Base-by-base conservation (phyloP, 257 asterid species). In the Cinchona pubescens region DNA sequence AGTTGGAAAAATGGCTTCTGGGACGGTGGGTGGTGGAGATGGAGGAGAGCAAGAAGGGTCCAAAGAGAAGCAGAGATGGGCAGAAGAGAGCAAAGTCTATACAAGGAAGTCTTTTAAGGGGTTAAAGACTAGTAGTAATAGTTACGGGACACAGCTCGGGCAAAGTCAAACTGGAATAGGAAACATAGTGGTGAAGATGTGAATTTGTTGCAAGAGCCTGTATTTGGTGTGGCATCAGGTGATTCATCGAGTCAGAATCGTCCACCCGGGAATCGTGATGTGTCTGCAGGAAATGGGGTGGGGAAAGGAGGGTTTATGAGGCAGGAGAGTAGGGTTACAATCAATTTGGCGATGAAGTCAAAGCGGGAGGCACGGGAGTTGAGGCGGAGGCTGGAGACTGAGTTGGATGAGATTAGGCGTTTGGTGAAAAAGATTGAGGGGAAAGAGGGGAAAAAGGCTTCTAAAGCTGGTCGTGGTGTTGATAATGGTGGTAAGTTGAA, bases 301-400 rank as follows among this genome's bases (percentile, higher is more conserved):
- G 86, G 67, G 69, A 85, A 79, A 72, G 80, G 82, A 42, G 96
- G 85, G 73, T 81, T 87, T 74, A 46, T 63, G 51, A 80, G 82
- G 82, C 88, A 82, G 76, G 97, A 87, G 76, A 83, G 43, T 74
- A 84, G 74, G 87, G 90, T 91, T 48, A 84, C 90, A 67, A 84
- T 90, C 67, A 87, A 76, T 76, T 79, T 93, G 79, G 77, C 93
- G 0, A 80, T 59, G 84, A 90, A 83, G 85, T 88, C 97, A 6
- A 93, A 87, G 85, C 80, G 72, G 30, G 97, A 93, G 84, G 89
- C 79, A 23, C 76, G 79, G 67, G 97, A 93, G 80, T 72, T 93
- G 65, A 87, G 85, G 88, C 84, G 86, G 84, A 93, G 85, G 90
- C 86, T 93, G 82, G 96, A 93, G 84, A 82, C 75, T 35, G 98